Evolutionary conservation across 305 asterid species (phyloP).

Genomic region (Fraxinus paxiana): DNA sequence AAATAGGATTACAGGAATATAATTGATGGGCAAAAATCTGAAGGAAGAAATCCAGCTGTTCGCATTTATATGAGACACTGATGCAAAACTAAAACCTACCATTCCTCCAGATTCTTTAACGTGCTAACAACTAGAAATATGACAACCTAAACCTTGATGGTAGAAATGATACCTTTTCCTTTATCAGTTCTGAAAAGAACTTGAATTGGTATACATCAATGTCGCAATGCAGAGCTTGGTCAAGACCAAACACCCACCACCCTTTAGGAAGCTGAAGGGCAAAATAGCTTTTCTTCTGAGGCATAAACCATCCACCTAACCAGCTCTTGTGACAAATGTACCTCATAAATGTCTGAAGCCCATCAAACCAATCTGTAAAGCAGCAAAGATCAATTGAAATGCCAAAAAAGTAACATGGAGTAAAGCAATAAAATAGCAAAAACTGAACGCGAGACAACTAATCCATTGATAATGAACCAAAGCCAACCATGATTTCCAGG

Average conservation of each 20-base stretch:
- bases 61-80: neutral
- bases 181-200: slow-evolving; percentile 78
- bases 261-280: slow-evolving; percentile 95
- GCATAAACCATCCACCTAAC: slow-evolving; percentile 99
- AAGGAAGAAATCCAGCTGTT: neutral
- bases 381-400: slow-evolving; percentile 6
- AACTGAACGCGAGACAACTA: neutral
- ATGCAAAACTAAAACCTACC: neutral
- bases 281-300: slow-evolving; percentile 95
- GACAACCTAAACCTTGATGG: neutral
- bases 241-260: slow-evolving; percentile 99
- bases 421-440: neutral
- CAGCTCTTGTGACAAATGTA: slow-evolving; percentile 97
- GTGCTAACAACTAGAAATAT: slow-evolving; percentile 1
- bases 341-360: slow-evolving; percentile 99
- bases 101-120: slow-evolving; percentile 1
- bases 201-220: slow-evolving; percentile 91
- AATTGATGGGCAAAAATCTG: neutral
- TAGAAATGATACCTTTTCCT: slow-evolving; percentile 64
- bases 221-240: slow-evolving; percentile 92
- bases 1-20: neutral
- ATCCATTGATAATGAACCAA: slow-evolving; percentile 25
- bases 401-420: neutral
- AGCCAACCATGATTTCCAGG: slow-evolving; percentile 95
- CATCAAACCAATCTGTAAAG: slow-evolving; percentile 96